Evolutionary conservation across 345 rosid genomes (phyloP), one percentile per base, ranked within the genome.

Genomic region (Nephelium lappaceum): DNA sequence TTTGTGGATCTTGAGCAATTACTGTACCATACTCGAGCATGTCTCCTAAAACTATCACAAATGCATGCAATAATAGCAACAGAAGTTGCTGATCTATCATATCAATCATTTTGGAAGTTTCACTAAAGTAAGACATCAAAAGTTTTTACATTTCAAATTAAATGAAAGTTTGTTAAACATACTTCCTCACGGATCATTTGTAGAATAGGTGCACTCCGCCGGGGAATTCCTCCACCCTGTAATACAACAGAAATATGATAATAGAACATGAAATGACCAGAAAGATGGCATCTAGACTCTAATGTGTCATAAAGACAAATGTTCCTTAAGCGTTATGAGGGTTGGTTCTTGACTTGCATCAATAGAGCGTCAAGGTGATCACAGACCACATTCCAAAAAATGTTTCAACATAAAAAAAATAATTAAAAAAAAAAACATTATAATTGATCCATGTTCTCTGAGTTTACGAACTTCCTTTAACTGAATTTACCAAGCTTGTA

Each of bases 181-280:
- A 95, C 99, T 88, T 95, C 95, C 77, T 95, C 99, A 47, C 88
- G 93, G 36, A 95, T 90, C 90, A 83, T 85, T 77, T 89, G 92
- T 67, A 93, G 87, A 67, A 74, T 83, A 80, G 98, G 99, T 65
- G 97, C 98, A 82, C 84, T 95, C 78, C 97, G 90, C 77, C 98
- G 78, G n/a, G 97, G 90, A 84, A 95, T 90, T 81, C 99, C 99
- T 76, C 93, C 93, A 18, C 94, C 99, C 98, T 95, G 82, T 68
- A 74, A 75, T 60, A 65, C 76, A 42, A 65, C 67, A 70, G 36
- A 55, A 42, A 80, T 31, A 41, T 27, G 8, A 71, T 14, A 27
- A 64, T 47, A 77, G 45, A 47, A 27, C 12, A 67, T 8, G 47
- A 69, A 64, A 11, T 31, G 25, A 53, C 42, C 15, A 11, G 6